Evolutionary conservation across 1,139 yeast genomes (phyloP).

Genomic region (Scheffersomyces cryptocercus): DNA sequence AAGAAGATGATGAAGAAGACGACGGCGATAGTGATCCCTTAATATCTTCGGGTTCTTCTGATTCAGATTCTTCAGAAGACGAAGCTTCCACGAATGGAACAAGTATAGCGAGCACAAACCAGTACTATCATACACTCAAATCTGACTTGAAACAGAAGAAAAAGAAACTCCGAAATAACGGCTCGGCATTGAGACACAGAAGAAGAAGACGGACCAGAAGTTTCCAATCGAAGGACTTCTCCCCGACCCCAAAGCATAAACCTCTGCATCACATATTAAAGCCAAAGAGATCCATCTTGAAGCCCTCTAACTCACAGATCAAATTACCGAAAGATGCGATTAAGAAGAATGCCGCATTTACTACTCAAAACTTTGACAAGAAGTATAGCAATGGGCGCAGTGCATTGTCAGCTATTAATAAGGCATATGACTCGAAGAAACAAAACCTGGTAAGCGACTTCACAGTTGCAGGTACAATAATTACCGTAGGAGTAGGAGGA

Average conservation of each 20-base stretch:
- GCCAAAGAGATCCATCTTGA: constrained; percentile 45
- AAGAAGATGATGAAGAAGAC: constrained; percentile 21
- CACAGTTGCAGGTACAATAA: constrained; percentile 13
- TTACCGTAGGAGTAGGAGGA: neutral
- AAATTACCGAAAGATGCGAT: neutral
- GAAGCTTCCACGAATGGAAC: constrained; percentile 4
- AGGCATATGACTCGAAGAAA: constrained; percentile 11
- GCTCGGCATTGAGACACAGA: constrained; percentile 2
- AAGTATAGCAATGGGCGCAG: constrained; percentile 10
- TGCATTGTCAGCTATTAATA: constrained; percentile 14
- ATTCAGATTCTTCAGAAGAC: constrained; percentile 17
- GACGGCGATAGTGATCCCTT: constrained; percentile 13
- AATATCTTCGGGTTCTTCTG: constrained; percentile 27
- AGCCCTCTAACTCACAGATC: constrained; percentile 13
- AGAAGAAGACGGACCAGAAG: constrained; percentile 4
- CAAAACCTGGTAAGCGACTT: constrained; percentile 9
- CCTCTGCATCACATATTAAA: constrained; percentile 46
- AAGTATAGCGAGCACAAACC: constrained; percentile 22
- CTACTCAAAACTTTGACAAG: constrained; percentile 1
- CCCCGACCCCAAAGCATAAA: constrained; percentile 46
- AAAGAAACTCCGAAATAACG: constrained; percentile 4
- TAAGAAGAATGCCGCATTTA: neutral
- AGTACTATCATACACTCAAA: constrained; percentile 25
- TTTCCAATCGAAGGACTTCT: constrained; percentile 12
- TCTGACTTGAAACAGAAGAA: constrained; percentile 17